Conservation (phyloP, 805 yeast species). For the Nakazawaea holstii region DNA sequence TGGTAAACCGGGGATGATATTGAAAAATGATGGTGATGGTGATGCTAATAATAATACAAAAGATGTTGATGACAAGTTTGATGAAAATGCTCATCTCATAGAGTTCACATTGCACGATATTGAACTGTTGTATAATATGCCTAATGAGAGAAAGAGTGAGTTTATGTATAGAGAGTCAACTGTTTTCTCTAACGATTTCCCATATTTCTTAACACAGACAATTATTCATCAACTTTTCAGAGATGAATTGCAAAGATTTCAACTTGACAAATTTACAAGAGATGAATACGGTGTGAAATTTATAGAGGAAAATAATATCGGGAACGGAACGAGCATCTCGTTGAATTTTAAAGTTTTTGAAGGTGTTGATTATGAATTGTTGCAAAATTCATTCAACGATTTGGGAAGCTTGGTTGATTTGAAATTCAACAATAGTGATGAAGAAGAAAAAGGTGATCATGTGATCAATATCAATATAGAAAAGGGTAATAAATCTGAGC, state of each 20-base stretch:
- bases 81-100: conserved; percentile 17
- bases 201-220: conserved; percentile 41
- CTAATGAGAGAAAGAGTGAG: conserved; percentile 18
- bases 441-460: not conserved
- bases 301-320: not conserved
- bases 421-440: not conserved
- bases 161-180: conserved; percentile 30
- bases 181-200: conserved; percentile 43
- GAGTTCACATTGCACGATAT: conserved; percentile 14
- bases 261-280: conserved; percentile 18
- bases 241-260: conserved; percentile 20
- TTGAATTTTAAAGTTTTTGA: conserved; percentile 7
- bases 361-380: not conserved
- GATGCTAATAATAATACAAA: no score
- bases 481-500: not conserved
- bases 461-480: not conserved
- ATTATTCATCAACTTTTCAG: conserved; percentile 23
- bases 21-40: not conserved
- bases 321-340: conserved; percentile 11
- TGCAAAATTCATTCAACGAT: not conserved
- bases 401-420: not conserved
- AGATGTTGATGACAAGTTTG: conserved; percentile 10
- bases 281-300: not conserved
- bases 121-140: conserved; percentile 24
- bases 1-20: conserved; percentile 10